Evolutionary conservation across 441 rosid species (phyloP).

Genomic region (Pelargonium fulgidum): DNA sequence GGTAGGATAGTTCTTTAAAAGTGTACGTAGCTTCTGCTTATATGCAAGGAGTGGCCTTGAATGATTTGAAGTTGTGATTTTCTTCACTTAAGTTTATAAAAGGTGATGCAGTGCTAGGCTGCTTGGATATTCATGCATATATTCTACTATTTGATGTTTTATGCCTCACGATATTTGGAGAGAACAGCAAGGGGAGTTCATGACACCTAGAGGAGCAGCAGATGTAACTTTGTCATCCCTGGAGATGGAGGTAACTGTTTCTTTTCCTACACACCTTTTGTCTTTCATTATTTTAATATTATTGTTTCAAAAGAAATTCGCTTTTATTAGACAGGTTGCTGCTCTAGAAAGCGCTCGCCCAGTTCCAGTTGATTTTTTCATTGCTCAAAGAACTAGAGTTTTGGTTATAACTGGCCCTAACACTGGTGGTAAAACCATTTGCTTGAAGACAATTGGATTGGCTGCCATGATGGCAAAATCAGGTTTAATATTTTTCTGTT

Average conservation of each 20-base stretch:
- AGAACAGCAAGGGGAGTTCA: slow-evolving; percentile 29
- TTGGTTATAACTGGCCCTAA: slow-evolving; percentile 92
- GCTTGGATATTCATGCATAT: slow-evolving; percentile 16
- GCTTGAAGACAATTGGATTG: slow-evolving; percentile 87
- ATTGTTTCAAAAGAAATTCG: slow-evolving; percentile 15
- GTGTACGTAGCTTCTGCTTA: slow-evolving; percentile 1
- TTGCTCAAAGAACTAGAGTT: slow-evolving; percentile 60
- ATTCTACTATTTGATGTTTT: slow-evolving; percentile 10
- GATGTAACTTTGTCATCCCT: slow-evolving; percentile 30
- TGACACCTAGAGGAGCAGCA: slow-evolving; percentile 19
- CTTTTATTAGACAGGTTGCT: slow-evolving; percentile 39
- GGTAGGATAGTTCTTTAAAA: neutral
- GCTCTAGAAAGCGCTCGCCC: slow-evolving; percentile 48
- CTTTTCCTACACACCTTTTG: neutral
- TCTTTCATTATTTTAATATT: slow-evolving; percentile 3
- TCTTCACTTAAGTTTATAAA: neutral
- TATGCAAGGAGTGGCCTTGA: slow-evolving; percentile 7
- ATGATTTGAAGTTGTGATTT: neutral
- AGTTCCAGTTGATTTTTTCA: slow-evolving; percentile 70
- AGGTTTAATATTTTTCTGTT: slow-evolving; percentile 30
- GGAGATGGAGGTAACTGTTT: slow-evolving; percentile 29
- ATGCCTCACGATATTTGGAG: slow-evolving; percentile 36
- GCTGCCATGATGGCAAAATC: slow-evolving; percentile 98
- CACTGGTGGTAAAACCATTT: slow-evolving; percentile 93
- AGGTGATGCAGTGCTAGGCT: slow-evolving; percentile 6